phyloP scores from a whole-genome alignment of 192 early-diverging fungal species.

The Entomortierella parvispora region DNA sequence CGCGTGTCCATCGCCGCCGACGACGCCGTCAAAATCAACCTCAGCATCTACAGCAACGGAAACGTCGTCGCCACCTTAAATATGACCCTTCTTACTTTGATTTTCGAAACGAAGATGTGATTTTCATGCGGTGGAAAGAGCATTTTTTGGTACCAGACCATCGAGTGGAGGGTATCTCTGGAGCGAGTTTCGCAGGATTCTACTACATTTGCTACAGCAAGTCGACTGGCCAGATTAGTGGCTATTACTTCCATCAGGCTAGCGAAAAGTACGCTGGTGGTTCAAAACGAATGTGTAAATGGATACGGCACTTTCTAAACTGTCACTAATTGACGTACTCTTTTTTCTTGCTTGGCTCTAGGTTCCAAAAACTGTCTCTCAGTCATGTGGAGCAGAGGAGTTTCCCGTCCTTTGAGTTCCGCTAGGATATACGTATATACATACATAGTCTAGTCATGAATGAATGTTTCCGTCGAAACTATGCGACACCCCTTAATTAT shows the following conservation, averaged over 20 bases:
- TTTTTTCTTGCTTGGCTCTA: too few species aligned
- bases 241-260: conserved; percentile 71
- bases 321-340: too few species aligned
- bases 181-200: conserved; percentile 91
- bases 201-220: conserved; percentile 86
- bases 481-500: too few species aligned
- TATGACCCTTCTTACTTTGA: conserved; percentile 58
- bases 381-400: conserved; percentile 53
- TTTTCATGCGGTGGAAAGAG: conserved; percentile 97
- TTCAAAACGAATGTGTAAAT: too few species aligned
- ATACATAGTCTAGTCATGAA: too few species aligned
- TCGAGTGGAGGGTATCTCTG: conserved; percentile 74
- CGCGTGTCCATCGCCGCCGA: too few species aligned
- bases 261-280: conserved; percentile 59
- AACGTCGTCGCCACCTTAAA: conserved; percentile 55
- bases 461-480: too few species aligned
- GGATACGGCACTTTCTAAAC: too few species aligned
- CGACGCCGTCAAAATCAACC: too few species aligned
- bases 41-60: neutral
- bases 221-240: conserved; percentile 65
- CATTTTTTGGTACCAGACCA: conserved; percentile 93
- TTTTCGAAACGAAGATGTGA: conserved; percentile 59
- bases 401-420: conserved; percentile 60
- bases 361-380: conserved; percentile 60
- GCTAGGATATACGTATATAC: too few species aligned